Evolutionary conservation across 2,329 filamentous ascomycete genomes (phyloP), one percentile per base, ranked within the genome.

Genomic region (Fusarium marasasianum): DNA sequence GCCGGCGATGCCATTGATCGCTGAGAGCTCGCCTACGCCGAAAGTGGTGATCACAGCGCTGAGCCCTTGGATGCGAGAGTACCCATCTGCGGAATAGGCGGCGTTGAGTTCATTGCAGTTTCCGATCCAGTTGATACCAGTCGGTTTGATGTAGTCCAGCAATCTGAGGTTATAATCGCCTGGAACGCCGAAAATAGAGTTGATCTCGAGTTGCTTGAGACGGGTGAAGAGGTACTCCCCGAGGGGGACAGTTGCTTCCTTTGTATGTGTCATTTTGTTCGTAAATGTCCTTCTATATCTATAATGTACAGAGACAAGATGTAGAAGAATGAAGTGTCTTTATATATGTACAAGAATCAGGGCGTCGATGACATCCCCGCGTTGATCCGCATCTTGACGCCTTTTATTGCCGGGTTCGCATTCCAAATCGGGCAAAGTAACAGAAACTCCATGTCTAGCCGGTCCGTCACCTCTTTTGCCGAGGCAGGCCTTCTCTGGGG

Each of bases 71-170:
- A 69, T 69, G 1, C 66, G 55, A 6, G 64, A 69, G 43, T 69
- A 69, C 1, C 55, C 66, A n/a, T 69, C 64, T 15, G 66, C 64
- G 7, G 66, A 18, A 3, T 69, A 69, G 1, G 66, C 56, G 1
- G 66, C 66, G 9, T 69, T 69, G 1, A 69, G 63, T 3, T 69
- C 66, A 7, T 69, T 69, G 56, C 66, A 69, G 38, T 69, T 69
- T 6, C 66, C 66, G 10, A 69, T 20, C 66, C 66, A 69, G 11
- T 44, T 59, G 4, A 69, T 44, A 8, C 66, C 66, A 9, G 64
- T 59, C 1, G 64, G 66, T 26, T 69, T 55, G 37, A 69, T 24
- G 31, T 48, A 55, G 11, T 69, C 66, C 20, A 69, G 56, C 6
- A 69, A 50, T 50, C 54, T 69, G 18, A 69, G 64, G 33, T 69